Percentiles rank a stretch among this genome's conserved stretches.
These are phyloP conservation scores for Pythium periplocum DNA, from an alignment of 352 stramenopile species.

Conservation along the genomic window DNA sequence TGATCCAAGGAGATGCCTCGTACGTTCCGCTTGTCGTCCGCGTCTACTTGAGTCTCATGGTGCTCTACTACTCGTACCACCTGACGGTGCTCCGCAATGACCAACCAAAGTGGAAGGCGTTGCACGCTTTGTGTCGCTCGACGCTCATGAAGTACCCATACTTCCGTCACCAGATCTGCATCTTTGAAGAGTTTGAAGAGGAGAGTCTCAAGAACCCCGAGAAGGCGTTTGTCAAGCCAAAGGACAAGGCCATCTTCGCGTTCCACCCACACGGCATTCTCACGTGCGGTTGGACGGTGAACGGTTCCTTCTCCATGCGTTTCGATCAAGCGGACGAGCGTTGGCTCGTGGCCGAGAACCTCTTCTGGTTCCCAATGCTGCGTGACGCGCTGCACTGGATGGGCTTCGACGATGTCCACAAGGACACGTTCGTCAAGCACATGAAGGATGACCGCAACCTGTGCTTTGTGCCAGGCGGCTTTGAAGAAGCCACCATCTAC, in stretches of 20 bases:
- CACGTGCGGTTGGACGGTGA: slow-evolving; percentile 45
- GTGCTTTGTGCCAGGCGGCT: slow-evolving; percentile 86
- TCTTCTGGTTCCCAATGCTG: slow-evolving; percentile 69
- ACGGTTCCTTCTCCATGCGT: slow-evolving; percentile 42
- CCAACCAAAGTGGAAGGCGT: slow-evolving; percentile 23
- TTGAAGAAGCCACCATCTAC: slow-evolving; percentile 92
- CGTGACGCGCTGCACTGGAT: slow-evolving; percentile 70
- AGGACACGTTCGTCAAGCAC: slow-evolving; percentile 40
- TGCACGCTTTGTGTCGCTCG: slow-evolving; percentile 18
- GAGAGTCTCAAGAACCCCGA: slow-evolving; percentile 6
- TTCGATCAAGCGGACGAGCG: slow-evolving; percentile 40
- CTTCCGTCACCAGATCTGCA: slow-evolving; percentile 33
- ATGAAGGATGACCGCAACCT: slow-evolving; percentile 59
- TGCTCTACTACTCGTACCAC: slow-evolving; percentile 45
- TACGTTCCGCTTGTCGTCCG: background rate
- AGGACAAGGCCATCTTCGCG: slow-evolving; percentile 42
- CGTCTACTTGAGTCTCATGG: slow-evolving; percentile 26
- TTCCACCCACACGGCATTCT: slow-evolving; percentile 72
- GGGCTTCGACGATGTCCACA: slow-evolving; percentile 46
- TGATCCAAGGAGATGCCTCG: slow-evolving; percentile 2
- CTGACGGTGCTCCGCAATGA: slow-evolving; percentile 11
- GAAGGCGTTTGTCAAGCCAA: slow-evolving; percentile 27
- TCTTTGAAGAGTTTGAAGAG: slow-evolving; percentile 36
- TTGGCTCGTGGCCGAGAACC: slow-evolving; percentile 62
- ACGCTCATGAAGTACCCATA: slow-evolving; percentile 38